Conservation (phyloP, 352 stramenopile species). For the Phytophthora hibernalis region DNA sequence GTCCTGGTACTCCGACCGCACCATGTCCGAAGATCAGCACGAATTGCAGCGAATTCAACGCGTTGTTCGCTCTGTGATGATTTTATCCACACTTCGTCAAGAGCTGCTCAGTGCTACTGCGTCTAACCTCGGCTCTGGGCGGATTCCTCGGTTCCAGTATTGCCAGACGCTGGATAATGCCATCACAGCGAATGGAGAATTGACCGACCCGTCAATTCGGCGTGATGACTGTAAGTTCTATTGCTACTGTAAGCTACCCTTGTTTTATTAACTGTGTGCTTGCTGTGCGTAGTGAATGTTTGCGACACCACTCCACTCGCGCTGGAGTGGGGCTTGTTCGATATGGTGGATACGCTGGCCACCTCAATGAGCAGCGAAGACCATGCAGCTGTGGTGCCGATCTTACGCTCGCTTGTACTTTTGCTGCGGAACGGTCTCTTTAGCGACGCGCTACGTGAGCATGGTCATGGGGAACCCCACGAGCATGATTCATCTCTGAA, state of each 20-base stretch:
- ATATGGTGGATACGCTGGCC: constrained; percentile 67
- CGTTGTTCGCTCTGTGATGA: constrained; percentile 70
- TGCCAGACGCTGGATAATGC: constrained; percentile 79
- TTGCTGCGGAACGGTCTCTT: constrained; percentile 71
- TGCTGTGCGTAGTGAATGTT: constrained; percentile 47
- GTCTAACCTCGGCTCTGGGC: constrained; percentile 27
- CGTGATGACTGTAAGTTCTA: constrained; percentile 58
- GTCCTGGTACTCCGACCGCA: constrained; percentile 78
- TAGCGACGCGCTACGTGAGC: constrained; percentile 41
- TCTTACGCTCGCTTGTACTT: constrained; percentile 64
- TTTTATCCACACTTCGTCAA: constrained; percentile 65
- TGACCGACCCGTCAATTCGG: constrained; percentile 45
- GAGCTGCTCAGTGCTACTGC: constrained; percentile 48
- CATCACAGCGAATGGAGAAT: constrained; percentile 75
- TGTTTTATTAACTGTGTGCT: constrained; percentile 21
- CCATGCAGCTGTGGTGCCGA: constrained; percentile 61
- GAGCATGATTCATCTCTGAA: constrained; percentile 35
- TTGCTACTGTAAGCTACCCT: background rate
- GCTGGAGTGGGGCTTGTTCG: constrained; percentile 77
- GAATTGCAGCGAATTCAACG: constrained; percentile 80
- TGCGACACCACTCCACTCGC: constrained; percentile 68
- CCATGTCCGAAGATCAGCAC: constrained; percentile 57
- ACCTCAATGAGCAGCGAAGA: constrained; percentile 89
- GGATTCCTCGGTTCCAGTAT: constrained; percentile 80
- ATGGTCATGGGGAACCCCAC: constrained; percentile 21